Percentiles rank a stretch among this genome's conserved stretches.
phyloP scores from a whole-genome alignment of 192 early-diverging fungal genomes.

The Glomus cerebriforme region DNA sequence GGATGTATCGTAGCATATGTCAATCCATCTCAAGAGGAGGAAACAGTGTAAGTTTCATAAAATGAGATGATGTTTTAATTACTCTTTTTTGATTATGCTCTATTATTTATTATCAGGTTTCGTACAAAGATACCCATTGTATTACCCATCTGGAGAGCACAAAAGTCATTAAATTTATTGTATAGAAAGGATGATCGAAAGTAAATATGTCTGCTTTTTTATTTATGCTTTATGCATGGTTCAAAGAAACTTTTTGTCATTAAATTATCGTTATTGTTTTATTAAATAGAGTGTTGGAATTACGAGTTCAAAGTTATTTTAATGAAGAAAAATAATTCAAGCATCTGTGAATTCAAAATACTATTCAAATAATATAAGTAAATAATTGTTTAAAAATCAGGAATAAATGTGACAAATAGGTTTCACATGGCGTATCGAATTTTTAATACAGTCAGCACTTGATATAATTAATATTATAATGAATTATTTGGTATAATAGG shows the following conservation, averaged over 20 bases:
- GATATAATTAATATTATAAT: too few species aligned
- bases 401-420: too few species aligned
- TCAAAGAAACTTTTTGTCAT: not conserved
- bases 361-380: too few species aligned
- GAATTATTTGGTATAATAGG: too few species aligned
- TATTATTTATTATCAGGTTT: not conserved
- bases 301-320: not conserved
- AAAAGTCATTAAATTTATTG: conserved; percentile 24
- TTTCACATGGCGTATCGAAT: too few species aligned
- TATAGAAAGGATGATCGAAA: conserved; percentile 25
- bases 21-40: conserved; percentile 2
- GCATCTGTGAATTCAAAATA: conserved; percentile 11
- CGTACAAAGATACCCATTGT: conserved; percentile 18
- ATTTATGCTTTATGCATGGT: not conserved
- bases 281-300: not conserved
- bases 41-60: not conserved
- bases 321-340: not conserved
- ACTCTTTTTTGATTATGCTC: not conserved
- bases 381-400: too few species aligned
- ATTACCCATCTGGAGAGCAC: conserved; percentile 22
- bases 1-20: conserved; percentile 16
- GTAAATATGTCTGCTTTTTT: not conserved
- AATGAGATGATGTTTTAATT: not conserved
- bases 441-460: too few species aligned
- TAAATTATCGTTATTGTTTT: not conserved